Base-by-base conservation (phyloP, 2,329 filamentous ascomycete genomes). In the Phialophora expanda region DNA sequence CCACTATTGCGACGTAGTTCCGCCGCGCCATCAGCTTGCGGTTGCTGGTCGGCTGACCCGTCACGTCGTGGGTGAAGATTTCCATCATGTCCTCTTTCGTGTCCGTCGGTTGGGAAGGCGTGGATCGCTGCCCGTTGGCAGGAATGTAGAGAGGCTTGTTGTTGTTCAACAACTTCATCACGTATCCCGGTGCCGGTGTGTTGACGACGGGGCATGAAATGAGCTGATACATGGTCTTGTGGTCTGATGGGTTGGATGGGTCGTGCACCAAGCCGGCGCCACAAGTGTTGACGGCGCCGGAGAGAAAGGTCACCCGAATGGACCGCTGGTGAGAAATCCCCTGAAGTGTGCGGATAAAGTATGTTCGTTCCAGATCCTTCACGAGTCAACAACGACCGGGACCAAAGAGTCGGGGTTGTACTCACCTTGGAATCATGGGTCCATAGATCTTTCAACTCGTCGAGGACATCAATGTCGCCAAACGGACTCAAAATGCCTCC, bases 1-100 rank as follows among this genome's bases (percentile, higher is more conserved):
- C 92, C n/a, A 98, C 90, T 70, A 96, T 90, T 0, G 94, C 92
- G 12, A 94, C 89, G 75, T 98, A 99, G 76, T 97, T 98, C 65
- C 95, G 85, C 50, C 94, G 84, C 0, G 90, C 92, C 93, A 99
- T 99, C 59, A 99, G 85, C 75, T 94, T 91, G 81, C 93, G 93
- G 75, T 93, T 84, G 77, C 97, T 94, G 55, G 93, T 85, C 0
- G 88, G 83, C 41, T 87, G 83, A n/a, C 95, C 94, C 61, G 89
- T 92, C 17, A 95, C 92, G 73, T 99, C 95, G 7, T 90, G 91
- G 74, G 95, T 92, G 85, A 99, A 99, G 71, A 99, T 96, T 82
- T 99, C 95, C 91, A 99, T 96, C 95, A 99, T 99, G 79, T 99
- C 95, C 78, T 99, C 95, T 79, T 99, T 98, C 55, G 95, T 99